phyloP scores from a whole-genome alignment of 768 basidiomycete genomes.

The Dioszegia crocea region DNA sequence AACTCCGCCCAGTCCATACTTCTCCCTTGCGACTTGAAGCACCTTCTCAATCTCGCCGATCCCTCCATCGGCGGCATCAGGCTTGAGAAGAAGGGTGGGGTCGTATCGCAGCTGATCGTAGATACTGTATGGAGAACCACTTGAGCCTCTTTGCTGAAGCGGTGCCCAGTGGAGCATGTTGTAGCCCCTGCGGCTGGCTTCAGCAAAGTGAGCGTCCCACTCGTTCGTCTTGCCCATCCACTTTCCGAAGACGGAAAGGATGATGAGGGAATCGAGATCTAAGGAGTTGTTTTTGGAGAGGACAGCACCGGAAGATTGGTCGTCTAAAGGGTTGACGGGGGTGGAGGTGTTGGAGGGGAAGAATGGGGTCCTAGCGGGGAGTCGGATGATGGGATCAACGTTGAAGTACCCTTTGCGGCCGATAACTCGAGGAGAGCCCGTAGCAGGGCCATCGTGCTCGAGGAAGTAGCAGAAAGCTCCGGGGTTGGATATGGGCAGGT shows the following conservation, averaged over 20 bases:
- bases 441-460: conserved; percentile 60
- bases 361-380: conserved; percentile 69
- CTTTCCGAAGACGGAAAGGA: conserved; percentile 89
- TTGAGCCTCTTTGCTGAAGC: conserved; percentile 82
- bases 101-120: conserved; percentile 81
- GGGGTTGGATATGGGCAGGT: conserved; percentile 92
- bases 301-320: conserved; percentile 44
- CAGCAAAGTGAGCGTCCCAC: conserved; percentile 76
- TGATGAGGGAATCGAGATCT: conserved; percentile 79
- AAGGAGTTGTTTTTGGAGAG: conserved; percentile 59
- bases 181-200: conserved; percentile 84
- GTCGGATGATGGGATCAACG: conserved; percentile 80
- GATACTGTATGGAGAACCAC: conserved; percentile 90
- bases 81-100: conserved; percentile 60
- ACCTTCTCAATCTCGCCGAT: conserved; percentile 60
- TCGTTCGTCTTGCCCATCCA: conserved; percentile 86
- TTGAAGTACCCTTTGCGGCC: conserved; percentile 94
- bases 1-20: conserved; percentile 81
- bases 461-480: conserved; percentile 95
- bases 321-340: conserved; percentile 22
- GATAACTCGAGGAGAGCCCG: conserved; percentile 57
- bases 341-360: conserved; percentile 52
- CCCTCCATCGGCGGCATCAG: conserved; percentile 55
- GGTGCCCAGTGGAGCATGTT: conserved; percentile 98
- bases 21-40: conserved; percentile 59